These are phyloP conservation scores for Aplosporella prunicola DNA, from an alignment of 2,329 filamentous ascomycete genomes.

Conservation along the genomic window DNA sequence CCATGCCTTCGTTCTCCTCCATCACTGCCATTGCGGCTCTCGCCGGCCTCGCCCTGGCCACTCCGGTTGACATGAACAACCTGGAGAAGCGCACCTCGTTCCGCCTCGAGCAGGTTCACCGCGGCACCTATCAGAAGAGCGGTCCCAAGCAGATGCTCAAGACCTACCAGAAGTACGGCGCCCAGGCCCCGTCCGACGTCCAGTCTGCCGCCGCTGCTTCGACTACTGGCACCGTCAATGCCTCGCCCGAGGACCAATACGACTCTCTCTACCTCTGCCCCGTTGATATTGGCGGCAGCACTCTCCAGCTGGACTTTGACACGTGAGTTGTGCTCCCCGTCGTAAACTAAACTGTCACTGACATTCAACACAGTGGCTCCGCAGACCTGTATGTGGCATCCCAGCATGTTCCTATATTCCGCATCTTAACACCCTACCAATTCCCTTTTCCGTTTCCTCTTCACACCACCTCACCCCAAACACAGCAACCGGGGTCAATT, in stretches of 20 bases:
- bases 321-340: slow-evolving; percentile 33
- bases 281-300: slow-evolving; percentile 53
- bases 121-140: slow-evolving; percentile 25
- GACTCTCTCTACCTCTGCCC: slow-evolving; percentile 22
- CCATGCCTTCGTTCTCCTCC: slow-evolving; percentile 25
- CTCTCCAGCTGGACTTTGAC: slow-evolving; percentile 59
- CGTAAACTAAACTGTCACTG: not conserved
- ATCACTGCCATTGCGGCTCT: slow-evolving; percentile 25
- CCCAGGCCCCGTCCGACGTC: slow-evolving; percentile 21
- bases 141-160: slow-evolving; percentile 30
- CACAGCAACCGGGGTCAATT: no score
- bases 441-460: no score
- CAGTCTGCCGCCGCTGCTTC: slow-evolving; percentile 24
- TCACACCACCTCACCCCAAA: no score
- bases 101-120: slow-evolving; percentile 23
- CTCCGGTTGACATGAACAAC: slow-evolving; percentile 20
- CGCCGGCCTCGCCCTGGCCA: slow-evolving; percentile 18
- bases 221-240: slow-evolving; percentile 29
- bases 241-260: slow-evolving; percentile 31
- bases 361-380: slow-evolving; percentile 37
- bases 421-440: no score
- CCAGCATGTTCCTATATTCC: no score
- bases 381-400: slow-evolving; percentile 55
- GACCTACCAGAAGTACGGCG: slow-evolving; percentile 31
- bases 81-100: slow-evolving; percentile 24